Evolutionary conservation across 768 basidiomycete genomes (phyloP).

Genomic region (Gautieria morchelliformis): DNA sequence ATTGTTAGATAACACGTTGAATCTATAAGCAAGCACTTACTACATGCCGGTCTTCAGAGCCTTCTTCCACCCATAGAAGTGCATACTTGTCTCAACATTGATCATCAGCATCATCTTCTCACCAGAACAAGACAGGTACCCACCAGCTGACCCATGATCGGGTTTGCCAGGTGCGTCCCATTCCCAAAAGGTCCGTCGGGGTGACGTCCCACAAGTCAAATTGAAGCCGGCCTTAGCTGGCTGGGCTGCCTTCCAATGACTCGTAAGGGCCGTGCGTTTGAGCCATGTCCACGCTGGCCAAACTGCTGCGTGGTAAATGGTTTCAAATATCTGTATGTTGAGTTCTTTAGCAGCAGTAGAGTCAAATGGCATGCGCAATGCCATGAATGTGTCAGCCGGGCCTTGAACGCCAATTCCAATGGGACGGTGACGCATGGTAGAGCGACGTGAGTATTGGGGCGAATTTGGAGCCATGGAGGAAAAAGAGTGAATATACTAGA

Average conservation of each 20-base stretch:
- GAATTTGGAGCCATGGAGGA: no score
- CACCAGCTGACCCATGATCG: constrained; percentile 76
- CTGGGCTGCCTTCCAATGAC: constrained; percentile 88
- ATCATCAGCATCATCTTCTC: constrained; percentile 11
- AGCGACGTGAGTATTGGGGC: no score
- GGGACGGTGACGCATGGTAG: constrained; percentile 95
- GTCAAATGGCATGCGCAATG: constrained; percentile 92
- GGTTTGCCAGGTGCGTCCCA: constrained; percentile 84
- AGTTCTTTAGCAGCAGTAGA: constrained; percentile 76
- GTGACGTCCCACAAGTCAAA: constrained; percentile 94
- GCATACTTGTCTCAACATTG: constrained; percentile 61
- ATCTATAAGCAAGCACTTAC: constrained; percentile 7
- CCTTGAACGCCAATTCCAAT: constrained; percentile 97
- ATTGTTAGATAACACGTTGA: not conserved
- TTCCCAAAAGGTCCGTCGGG: constrained; percentile 87
- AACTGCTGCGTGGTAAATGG: constrained; percentile 91
- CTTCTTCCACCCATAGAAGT: constrained; percentile 99
- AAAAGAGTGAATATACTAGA: no score
- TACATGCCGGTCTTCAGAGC: constrained; percentile 99
- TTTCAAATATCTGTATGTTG: constrained; percentile 96
- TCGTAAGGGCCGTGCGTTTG: constrained; percentile 73
- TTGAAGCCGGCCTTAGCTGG: constrained; percentile 77
- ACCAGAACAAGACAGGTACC: constrained; percentile 7
- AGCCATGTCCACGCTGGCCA: constrained; percentile 84
- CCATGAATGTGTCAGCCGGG: constrained; percentile 97